Evolutionary conservation across 2,329 filamentous ascomycete genomes (phyloP), one percentile per base, ranked within the genome.

Genomic region (Apiospora aurea): DNA sequence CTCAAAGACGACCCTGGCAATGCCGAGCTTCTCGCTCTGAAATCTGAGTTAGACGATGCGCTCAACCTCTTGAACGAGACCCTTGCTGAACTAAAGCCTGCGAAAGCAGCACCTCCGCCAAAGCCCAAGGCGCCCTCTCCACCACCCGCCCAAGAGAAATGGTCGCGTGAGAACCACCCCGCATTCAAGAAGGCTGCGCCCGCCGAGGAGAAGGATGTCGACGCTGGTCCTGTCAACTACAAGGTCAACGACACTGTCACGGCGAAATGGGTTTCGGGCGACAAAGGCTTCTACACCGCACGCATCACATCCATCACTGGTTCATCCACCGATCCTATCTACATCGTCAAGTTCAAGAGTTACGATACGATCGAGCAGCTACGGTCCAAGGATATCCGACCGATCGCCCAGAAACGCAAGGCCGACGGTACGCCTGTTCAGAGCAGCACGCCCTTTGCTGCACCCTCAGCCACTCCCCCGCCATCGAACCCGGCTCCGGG

Each of bases 291-390:
- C 84, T 98, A 98, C 84, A 92, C 94, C 66, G 96, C 95, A 57
- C 92, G 94, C 78, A 97, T 99, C 82, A 96, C 94, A 69, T 95
- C 93, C 70, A 95, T 98, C 77, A 98, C 96, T 29, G 96, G 96
- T 72, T 97, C 95, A 11, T 92, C 92, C n/a, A 93, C 91, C 61
- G 93, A 94, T 70, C 96, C 95, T 47, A 94, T 98, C 75, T 99
- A 98, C 81, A 93, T 94, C 67, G 95, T 99, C 82, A 96, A 93
- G 77, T 99, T 98, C 87, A 96, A 97, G 84, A 94, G 91, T 78
- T 98, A 98, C 84, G 90, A 92, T 75, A 94, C 89, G 29, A 94
- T 92, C 66, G 95, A 97, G 82, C 96, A 93, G 46, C 84, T 97
- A 73, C 90, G 92, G 73, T 90, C 93, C 74, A 92, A 93, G 82